Base-by-base conservation (phyloP, 495 filamentous ascomycete species). In the Aspergillus leporis region DNA sequence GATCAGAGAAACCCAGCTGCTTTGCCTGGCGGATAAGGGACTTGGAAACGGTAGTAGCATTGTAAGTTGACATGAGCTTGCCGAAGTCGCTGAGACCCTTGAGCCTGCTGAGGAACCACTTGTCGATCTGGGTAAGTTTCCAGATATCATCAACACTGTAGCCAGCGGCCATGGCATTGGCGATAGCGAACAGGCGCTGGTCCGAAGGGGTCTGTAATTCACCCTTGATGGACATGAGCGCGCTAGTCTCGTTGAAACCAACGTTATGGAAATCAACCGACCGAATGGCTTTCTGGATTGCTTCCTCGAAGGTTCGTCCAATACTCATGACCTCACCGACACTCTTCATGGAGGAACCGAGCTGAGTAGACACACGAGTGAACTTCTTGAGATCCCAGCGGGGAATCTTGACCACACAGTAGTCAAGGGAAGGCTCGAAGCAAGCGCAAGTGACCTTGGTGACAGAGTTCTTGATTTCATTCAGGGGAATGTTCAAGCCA, bases 381-480 rank as follows among this genome's bases (percentile, higher is more conserved):
- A 98, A 98, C 74, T 98, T 98, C 81, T 98, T 98, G 61, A 98
- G 74, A 76, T 98, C 94, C 94, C 94, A 98, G 59, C 94, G 84
- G 19, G 94, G 94, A 75, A 98, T 98, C 82, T 98, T 98, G 56
- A 98, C 94, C 23, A 98, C 94, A 48, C 97, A 93, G 71, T 98
- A 98, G 71, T 98, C 94, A 0, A 98, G 82, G 3, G 94, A 98
- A n/a, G 94, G 94, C 71, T 98, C 94, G 74, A 98, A 98, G 81
- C 94, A 98, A 51, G 93, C 94, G 61, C 91, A 96, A 28, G 94
- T 98, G 38, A 90, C 89, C 77, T 96, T 94, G 23, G 94, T 98
- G 49, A 98, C 93, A 1, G 90, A 90, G 78, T 98, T 98, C 60
- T 87, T 87, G 70, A 98, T 96, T 73, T 98, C 90, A 75, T 98